phyloP scores from a whole-genome alignment of 257 asterid species.

The Solanum chilense region DNA sequence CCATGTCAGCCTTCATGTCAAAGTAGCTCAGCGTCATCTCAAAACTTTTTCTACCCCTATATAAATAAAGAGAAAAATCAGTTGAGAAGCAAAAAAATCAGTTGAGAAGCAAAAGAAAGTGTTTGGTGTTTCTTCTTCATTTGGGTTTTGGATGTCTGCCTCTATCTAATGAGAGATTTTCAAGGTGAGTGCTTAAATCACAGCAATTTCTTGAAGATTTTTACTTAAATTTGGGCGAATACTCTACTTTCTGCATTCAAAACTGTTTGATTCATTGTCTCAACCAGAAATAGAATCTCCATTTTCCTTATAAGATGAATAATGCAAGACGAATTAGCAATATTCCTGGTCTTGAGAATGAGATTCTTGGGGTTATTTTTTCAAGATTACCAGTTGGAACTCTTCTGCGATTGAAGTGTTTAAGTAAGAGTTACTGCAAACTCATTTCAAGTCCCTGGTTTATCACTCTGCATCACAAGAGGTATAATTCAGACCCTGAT shows the following conservation, averaged over 20 bases:
- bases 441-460: background rate
- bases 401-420: background rate
- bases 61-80: background rate
- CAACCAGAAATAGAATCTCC: background rate
- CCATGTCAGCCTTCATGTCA: background rate
- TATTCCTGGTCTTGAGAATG: background rate
- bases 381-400: background rate
- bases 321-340: background rate
- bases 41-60: background rate
- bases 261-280: background rate
- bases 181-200: background rate
- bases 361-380: background rate
- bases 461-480: background rate
- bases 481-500: background rate
- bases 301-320: background rate
- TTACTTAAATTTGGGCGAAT: background rate
- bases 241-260: background rate
- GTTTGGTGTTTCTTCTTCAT: background rate
- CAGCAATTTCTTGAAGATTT: background rate
- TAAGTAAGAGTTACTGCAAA: background rate
- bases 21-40: background rate
- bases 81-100: background rate
- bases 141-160: background rate
- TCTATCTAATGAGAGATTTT: background rate
- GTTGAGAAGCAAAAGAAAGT: background rate